Percentiles rank a stretch among this genome's conserved stretches.
Evolutionary conservation across 2,329 filamentous ascomycete species (phyloP).

Genomic region (Fusarium euwallaceae): DNA sequence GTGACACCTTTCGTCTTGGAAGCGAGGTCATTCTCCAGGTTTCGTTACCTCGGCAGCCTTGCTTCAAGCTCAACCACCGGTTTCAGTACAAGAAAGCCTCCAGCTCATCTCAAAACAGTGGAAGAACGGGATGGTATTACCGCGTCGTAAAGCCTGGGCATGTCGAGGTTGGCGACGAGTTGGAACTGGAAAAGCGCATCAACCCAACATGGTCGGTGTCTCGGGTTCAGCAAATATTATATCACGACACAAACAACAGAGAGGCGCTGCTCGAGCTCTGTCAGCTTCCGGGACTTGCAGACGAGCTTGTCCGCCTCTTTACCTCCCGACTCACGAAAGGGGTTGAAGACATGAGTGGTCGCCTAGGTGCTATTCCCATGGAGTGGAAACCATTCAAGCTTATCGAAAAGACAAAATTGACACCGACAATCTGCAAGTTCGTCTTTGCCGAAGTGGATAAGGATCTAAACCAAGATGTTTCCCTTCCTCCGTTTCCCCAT

Average conservation of each 20-base stretch:
- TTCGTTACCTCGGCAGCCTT: constrained; percentile 33
- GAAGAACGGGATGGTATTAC: constrained; percentile 36
- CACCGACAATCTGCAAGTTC: constrained; percentile 21
- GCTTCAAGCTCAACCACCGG: constrained; percentile 39
- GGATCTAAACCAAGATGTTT: neutral
- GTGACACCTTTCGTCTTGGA: constrained; percentile 29
- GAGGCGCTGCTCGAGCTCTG: constrained; percentile 13
- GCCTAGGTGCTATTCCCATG: constrained; percentile 20
- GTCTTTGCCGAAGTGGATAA: neutral
- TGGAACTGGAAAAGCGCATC: constrained; percentile 19
- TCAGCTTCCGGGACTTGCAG: constrained; percentile 6
- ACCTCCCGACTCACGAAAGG: constrained; percentile 14
- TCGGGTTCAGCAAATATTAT: constrained; percentile 20
- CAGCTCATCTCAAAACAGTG: constrained; percentile 20
- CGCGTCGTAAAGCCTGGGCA: constrained; percentile 26
- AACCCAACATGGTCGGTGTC: constrained; percentile 28
- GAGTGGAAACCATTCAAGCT: constrained; percentile 29
- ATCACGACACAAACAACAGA: constrained; percentile 23
- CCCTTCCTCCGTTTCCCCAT: constrained; percentile 11
- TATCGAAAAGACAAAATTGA: constrained; percentile 4
- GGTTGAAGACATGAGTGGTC: constrained; percentile 24
- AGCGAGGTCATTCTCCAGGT: constrained; percentile 29
- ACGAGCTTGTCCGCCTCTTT: constrained; percentile 27
- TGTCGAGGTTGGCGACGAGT: constrained; percentile 11
- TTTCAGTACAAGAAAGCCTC: constrained; percentile 37